Conservation (phyloP, 2,329 filamentous ascomycete species). For the Arthrobotrys iridis region DNA sequence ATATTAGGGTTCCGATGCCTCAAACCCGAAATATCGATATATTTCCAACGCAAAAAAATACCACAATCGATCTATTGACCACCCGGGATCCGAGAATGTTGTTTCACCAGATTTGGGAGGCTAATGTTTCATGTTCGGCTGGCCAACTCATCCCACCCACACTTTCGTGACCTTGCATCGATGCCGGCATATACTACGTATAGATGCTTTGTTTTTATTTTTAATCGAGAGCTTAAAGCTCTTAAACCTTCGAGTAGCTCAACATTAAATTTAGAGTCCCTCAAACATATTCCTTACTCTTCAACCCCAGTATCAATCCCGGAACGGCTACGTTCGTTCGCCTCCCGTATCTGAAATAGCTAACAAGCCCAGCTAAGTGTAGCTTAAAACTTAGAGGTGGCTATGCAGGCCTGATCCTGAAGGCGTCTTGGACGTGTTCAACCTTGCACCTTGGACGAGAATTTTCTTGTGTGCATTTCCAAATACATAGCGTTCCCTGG, state of each 20-base stretch:
- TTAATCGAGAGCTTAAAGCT: slow-evolving; percentile 21
- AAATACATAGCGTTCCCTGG: slow-evolving; percentile 23
- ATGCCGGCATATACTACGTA: neutral
- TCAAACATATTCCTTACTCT: slow-evolving; percentile 1
- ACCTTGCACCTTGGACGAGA: slow-evolving; percentile 35
- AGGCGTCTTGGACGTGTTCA: slow-evolving; percentile 46
- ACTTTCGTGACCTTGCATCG: slow-evolving; percentile 12
- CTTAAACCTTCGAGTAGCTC: slow-evolving; percentile 1
- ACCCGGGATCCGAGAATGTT: neutral
- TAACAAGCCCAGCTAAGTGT: slow-evolving; percentile 14
- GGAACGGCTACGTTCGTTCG: slow-evolving; percentile 28
- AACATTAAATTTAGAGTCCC: slow-evolving; percentile 3
- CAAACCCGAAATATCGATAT: neutral
- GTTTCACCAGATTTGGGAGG: slow-evolving; percentile 9
- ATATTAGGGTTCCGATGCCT: too few species aligned
- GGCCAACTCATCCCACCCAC: slow-evolving; percentile 49
- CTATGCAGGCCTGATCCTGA: slow-evolving; percentile 48
- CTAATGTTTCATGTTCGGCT: slow-evolving; percentile 9
- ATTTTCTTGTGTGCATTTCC: slow-evolving; percentile 28
- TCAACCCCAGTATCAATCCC: neutral
- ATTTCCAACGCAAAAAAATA: slow-evolving; percentile 5
- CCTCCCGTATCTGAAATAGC: slow-evolving; percentile 20
- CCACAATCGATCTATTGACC: neutral
- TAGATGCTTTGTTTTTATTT: slow-evolving; percentile 13
- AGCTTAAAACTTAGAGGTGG: slow-evolving; percentile 20